Base-by-base conservation (phyloP, 75 land plant genomes). In the Ceratopteris richardii region DNA sequence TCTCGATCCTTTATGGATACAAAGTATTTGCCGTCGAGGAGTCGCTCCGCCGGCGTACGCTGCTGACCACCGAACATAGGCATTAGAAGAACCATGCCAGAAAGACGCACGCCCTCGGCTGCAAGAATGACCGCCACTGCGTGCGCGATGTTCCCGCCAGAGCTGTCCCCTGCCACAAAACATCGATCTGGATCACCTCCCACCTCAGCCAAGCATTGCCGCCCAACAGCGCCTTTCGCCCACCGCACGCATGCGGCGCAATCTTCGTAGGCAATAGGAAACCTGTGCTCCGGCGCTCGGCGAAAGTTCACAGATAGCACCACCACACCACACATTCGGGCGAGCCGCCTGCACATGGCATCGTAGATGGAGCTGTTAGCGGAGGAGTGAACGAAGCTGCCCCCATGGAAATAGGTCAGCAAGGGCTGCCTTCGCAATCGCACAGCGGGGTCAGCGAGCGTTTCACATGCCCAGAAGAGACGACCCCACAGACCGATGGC, bases 131-230 rank as follows among this genome's bases (percentile, higher is more conserved):
- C 55, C 0, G 87, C 86, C 13, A 92, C 95, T 61, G 84, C 84
- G 67, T 92, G 95, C 14, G 70, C 90, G 1, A 92, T 92, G 63
- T 92, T 92, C 33, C 95, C 97, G 16, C 97, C 97, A 6, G 93
- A 85, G 59, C 97, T 92, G 43, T 92, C 97, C 0, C 97, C 97
- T 0, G 75, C 77, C 30, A 88, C 57, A 44, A 81, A 88, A 10
- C 80, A 61, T 33, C 51, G 22, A 39, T 46, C 40, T 10, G 52
- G 44, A 0, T 68, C 60, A 17, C 77, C 71, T 51, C 66, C 54
- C 30, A 74, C 75, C 19, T 69, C 48, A 18, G 61, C 63, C 14
- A 86, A 70, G 82, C 87, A 86, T 9, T 69, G 51, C 57, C 62
- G 47, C 10, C 66, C 55, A 0, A 31, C 39, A 2, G 37, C 13